Conservation (phyloP, 2,329 filamentous ascomycete species). For the Capronia americana region DNA sequence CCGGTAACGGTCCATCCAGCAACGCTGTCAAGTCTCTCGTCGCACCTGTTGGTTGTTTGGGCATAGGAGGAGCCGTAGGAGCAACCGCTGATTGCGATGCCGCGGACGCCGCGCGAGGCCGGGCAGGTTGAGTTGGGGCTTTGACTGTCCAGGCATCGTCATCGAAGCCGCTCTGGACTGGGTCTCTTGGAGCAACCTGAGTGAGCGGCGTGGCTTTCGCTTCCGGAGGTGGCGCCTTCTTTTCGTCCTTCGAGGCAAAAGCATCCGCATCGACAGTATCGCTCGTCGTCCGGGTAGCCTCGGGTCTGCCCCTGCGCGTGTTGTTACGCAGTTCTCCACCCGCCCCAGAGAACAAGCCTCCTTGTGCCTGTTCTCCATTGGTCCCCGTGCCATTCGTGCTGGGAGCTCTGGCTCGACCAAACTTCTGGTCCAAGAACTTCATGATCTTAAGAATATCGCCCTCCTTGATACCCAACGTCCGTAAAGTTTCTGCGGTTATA, state of each 20-base stretch:
- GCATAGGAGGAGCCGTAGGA: conserved; percentile 40
- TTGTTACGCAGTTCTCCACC: conserved; percentile 93
- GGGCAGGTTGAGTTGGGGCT: conserved; percentile 72
- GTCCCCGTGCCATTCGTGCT: conserved; percentile 62
- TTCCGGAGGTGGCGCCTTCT: conserved; percentile 51
- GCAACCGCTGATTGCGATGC: conserved; percentile 49
- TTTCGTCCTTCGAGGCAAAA: conserved; percentile 70
- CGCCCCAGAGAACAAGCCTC: conserved; percentile 87
- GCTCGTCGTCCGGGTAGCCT: conserved; percentile 82
- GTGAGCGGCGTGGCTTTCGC: conserved; percentile 58
- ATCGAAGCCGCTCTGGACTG: conserved; percentile 72
- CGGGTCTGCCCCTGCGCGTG: conserved; percentile 86
- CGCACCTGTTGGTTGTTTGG: conserved; percentile 67
- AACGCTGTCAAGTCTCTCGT: conserved; percentile 69
- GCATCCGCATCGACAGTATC: conserved; percentile 88
- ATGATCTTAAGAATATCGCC: conserved; percentile 96
- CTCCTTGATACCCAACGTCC: conserved; percentile 90
- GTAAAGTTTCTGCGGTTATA: conserved; percentile 80
- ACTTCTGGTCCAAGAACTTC: conserved; percentile 84
- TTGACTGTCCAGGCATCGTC: conserved; percentile 98
- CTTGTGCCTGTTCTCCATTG: conserved; percentile 56
- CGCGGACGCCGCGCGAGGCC: conserved; percentile 48
- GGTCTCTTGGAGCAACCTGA: conserved; percentile 57
- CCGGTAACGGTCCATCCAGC: conserved; percentile 64
- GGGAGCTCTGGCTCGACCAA: conserved; percentile 64